Evolutionary conservation across 805 yeast species (phyloP), one percentile per base, ranked within the genome.

Genomic region (Candida tibetensis): DNA sequence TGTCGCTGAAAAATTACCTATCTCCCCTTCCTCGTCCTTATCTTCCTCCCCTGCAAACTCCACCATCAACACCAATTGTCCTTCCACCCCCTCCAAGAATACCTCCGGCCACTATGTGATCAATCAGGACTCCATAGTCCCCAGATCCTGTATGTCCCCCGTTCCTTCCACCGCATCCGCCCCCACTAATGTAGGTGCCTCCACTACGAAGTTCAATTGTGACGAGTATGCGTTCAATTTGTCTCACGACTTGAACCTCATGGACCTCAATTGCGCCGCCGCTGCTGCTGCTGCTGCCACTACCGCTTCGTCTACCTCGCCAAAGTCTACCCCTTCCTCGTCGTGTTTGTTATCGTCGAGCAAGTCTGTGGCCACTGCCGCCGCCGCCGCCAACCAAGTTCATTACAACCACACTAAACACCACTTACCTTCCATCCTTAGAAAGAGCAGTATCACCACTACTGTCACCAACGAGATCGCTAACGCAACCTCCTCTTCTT

Each of bases 141-240:
- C 49, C 13, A 33, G 49, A 17, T 44, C 45, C 36, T 45, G 49
- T 19, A 40, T 45, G 14, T 25, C 42, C 2, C 44, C 49, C 6
- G 31, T 41, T 1, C 31, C 35, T 4, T 39, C 41, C 17, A 29
- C 40, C 2, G 30, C 44, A 6, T 34, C 44, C n/a, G 40, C 41
- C 17, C 36, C 37, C 30, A 32, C 35, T 2, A 25, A 16, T 13
- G 10, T 21, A 7, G 10, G 25, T 21, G 25, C 25, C 25, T 21
- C 25, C 25, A 21, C 25, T 10, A 21, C 25, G 9, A 21, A 21
- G 25, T 21, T 21, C 9, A 10, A 7, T 10, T 7, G 25, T 10
- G 25, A 21, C 25, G 25, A 21, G 25, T 21, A 21, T 10, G 25
- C 25, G 9, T 21, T 21, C 25, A 21, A 21, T 7, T 21, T 21